Evolutionary conservation across 345 rosid genomes (phyloP).

Genomic region (Anastatica hierochuntica): DNA sequence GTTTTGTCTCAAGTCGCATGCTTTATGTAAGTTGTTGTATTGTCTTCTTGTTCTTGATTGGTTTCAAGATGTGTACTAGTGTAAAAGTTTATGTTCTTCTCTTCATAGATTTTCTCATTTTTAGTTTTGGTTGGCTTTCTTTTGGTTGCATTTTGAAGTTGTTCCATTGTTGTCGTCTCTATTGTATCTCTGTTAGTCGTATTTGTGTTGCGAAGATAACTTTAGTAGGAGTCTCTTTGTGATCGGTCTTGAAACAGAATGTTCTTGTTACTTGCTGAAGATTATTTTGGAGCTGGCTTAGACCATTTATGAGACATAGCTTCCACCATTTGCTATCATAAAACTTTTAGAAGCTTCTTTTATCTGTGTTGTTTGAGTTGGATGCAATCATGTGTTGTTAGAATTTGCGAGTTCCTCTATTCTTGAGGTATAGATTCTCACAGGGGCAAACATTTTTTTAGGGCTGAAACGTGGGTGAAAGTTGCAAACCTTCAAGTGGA

Average conservation of each 20-base stretch:
- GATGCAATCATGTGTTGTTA: too few relatives aligned
- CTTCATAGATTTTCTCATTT: neutral
- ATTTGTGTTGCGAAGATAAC: neutral
- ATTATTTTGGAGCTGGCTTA: neutral
- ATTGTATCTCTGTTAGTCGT: neutral
- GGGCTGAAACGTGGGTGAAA: neutral
- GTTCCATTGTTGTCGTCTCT: neutral
- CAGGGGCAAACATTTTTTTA: neutral
- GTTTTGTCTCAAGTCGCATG: neutral
- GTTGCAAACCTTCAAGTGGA: neutral
- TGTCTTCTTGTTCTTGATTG: conserved; percentile 3
- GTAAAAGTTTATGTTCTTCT: neutral
- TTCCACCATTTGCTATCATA: neutral
- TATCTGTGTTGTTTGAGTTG: too few relatives aligned
- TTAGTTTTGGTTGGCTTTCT: neutral
- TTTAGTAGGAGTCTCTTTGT: neutral
- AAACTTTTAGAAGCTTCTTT: too few relatives aligned
- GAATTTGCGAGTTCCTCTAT: too few relatives aligned
- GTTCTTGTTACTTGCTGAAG: neutral
- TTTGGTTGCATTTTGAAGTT: neutral
- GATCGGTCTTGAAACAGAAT: neutral
- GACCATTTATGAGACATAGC: neutral
- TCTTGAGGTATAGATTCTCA: too few relatives aligned
- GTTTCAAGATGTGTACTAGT: conserved; percentile 2
- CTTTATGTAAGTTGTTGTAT: too few relatives aligned